Evolutionary conservation across 192 early-diverging fungal species (phyloP), one percentile per base, ranked within the genome.

Genomic region (Coemansia brasiliensis): DNA sequence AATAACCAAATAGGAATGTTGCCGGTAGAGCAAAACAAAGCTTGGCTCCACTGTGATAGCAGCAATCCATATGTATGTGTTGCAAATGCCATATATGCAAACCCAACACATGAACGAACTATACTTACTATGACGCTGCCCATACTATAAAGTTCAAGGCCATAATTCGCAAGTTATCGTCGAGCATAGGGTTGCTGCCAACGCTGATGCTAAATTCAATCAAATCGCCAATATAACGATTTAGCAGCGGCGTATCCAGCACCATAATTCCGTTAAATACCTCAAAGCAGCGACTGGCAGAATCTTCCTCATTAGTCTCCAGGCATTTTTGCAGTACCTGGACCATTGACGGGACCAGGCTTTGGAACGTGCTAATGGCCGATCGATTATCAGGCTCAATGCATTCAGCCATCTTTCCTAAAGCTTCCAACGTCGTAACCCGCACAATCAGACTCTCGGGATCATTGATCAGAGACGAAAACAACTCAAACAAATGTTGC

Each of bases 221-320:
- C 45, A 96, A 80, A 46, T 92, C 84, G 39, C 83, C 75, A 61
- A 96, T 70, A 55, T 94, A 90, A 44, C 83, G 85, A 37, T 86
- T 87, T 22, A 95, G 70, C 26, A 95, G 67, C 41, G 92, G 92
- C 15, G 87, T 65, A 63, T 95, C 94, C 53, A 92, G 76, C 56
- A 89, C 71, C 22, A 96, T 77, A 50, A 96, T 76, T 15, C 78
- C 79, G 73, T 94, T 90, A 72, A 96, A 89, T 12, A 96, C 89
- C 62, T 93, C 93, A 62, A 94, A 93, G 55, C 91, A 89, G 56
- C 88, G 83, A 25, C 80, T 81, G 12, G 88, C 86, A 42, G 74
- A 85, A 16, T 91, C 88, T 65, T 92, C 92, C 58, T 96, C 90
- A 27, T 73, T 77, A 3, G 80, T 74, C 38, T 68, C 84, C 16